Conservation (phyloP, 768 basidiomycete species). For the Trichaptum fuscoviolaceum region DNA sequence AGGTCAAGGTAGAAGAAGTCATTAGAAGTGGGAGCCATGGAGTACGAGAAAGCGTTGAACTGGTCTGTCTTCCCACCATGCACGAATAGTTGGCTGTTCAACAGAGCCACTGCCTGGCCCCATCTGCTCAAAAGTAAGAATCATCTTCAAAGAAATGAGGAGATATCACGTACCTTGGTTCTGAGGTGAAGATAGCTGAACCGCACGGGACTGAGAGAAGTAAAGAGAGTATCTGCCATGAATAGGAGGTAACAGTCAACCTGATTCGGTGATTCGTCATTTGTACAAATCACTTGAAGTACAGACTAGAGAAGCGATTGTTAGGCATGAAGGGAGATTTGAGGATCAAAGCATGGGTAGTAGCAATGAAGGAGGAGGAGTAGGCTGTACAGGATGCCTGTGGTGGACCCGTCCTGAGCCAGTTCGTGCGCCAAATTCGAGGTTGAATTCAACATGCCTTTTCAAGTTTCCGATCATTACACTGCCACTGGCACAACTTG, state of each 20-base stretch:
- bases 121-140: constrained; percentile 46
- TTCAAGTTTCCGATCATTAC: background rate
- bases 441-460: background rate
- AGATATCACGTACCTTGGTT: background rate
- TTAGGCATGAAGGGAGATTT: background rate
- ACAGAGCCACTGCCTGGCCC: constrained; percentile 68
- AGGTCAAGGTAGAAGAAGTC: constrained; percentile 71
- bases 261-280: background rate
- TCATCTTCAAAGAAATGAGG: background rate
- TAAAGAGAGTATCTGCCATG: background rate
- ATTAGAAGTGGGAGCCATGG: constrained; percentile 64
- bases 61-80: constrained; percentile 81
- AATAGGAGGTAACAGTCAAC: background rate
- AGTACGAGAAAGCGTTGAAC: constrained; percentile 64
- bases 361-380: background rate
- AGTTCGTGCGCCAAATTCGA: background rate
- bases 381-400: too few species aligned
- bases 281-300: background rate
- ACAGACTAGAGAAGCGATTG: background rate
- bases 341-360: background rate
- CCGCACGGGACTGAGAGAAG: background rate
- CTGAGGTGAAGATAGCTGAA: background rate
- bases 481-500: too few species aligned
- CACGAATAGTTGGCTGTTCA: constrained; percentile 58
- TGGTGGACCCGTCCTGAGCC: background rate